Evolutionary conservation across 805 yeast genomes (phyloP).

Genomic region (Blastobotrys americana): DNA sequence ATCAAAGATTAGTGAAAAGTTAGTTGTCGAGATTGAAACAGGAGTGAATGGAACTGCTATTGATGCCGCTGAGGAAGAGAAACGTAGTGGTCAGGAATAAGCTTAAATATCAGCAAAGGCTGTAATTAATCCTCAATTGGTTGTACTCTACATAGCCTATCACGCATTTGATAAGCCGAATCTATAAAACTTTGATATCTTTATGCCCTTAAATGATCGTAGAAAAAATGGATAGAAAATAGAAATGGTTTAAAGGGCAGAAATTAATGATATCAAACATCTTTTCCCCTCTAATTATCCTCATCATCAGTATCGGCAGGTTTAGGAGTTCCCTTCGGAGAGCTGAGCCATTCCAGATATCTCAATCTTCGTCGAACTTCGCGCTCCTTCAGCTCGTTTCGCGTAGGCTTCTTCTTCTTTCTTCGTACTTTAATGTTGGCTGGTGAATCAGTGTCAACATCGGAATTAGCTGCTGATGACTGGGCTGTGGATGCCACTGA

Average conservation of each 20-base stretch:
- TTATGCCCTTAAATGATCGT: no score
- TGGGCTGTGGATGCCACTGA: slow-evolving; percentile 44
- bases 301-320: slow-evolving; percentile 93
- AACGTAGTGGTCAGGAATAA: not conserved
- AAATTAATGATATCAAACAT: no score
- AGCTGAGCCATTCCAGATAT: slow-evolving; percentile 86
- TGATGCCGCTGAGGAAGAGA: slow-evolving; percentile 47
- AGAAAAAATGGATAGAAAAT: no score
- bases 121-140: no score
- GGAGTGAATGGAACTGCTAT: slow-evolving; percentile 53
- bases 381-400: slow-evolving; percentile 89
- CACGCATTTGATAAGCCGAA: no score
- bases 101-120: no score
- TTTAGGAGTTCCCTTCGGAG: slow-evolving; percentile 97
- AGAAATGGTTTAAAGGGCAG: no score
- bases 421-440: slow-evolving; percentile 89
- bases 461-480: slow-evolving; percentile 35
- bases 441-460: slow-evolving; percentile 74
- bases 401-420: slow-evolving; percentile 94
- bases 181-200: no score
- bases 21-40: slow-evolving; percentile 42
- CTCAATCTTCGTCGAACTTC: slow-evolving; percentile 92
- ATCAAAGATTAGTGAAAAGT: slow-evolving; percentile 33
- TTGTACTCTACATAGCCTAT: no score
- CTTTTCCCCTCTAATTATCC: no score